Evolutionary conservation across 768 basidiomycete species (phyloP).

Genomic region (Imleria badia): DNA sequence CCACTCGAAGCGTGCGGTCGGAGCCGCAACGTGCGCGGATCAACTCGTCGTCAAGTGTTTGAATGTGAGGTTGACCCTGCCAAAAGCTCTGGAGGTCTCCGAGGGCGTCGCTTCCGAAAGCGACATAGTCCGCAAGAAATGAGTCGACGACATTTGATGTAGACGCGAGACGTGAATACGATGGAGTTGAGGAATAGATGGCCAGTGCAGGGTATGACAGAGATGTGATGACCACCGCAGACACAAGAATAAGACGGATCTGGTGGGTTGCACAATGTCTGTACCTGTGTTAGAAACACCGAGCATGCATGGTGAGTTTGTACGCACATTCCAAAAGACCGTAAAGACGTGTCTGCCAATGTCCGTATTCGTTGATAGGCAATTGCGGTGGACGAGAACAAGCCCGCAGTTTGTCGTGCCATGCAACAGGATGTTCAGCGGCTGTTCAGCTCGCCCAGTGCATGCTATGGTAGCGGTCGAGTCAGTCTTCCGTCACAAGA

Average conservation of each 20-base stretch:
- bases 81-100: constrained; percentile 72
- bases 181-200: constrained; percentile 73
- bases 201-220: constrained; percentile 90
- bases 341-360: constrained; percentile 52
- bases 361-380: constrained; percentile 37
- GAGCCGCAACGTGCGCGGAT: constrained; percentile 69
- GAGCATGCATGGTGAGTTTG: neutral
- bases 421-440: constrained; percentile 17
- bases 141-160: constrained; percentile 60
- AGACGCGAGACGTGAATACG: constrained; percentile 55
- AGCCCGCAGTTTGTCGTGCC: constrained; percentile 19
- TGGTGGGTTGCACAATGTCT: constrained; percentile 92
- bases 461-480: constrained; percentile 15
- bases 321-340: constrained; percentile 81
- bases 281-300: constrained; percentile 10
- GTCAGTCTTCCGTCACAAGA: neutral
- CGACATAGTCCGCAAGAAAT: constrained; percentile 52
- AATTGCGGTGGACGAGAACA: constrained; percentile 17
- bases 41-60: constrained; percentile 67
- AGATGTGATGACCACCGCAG: constrained; percentile 83
- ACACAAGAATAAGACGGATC: constrained; percentile 85
- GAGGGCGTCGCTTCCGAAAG: constrained; percentile 52
- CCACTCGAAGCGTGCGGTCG: constrained; percentile 70
- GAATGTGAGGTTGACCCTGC: constrained; percentile 62
- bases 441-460: constrained; percentile 10